These are phyloP conservation scores for Nemania abortiva DNA, from an alignment of 2,329 filamentous ascomycete species.

Conservation along the genomic window DNA sequence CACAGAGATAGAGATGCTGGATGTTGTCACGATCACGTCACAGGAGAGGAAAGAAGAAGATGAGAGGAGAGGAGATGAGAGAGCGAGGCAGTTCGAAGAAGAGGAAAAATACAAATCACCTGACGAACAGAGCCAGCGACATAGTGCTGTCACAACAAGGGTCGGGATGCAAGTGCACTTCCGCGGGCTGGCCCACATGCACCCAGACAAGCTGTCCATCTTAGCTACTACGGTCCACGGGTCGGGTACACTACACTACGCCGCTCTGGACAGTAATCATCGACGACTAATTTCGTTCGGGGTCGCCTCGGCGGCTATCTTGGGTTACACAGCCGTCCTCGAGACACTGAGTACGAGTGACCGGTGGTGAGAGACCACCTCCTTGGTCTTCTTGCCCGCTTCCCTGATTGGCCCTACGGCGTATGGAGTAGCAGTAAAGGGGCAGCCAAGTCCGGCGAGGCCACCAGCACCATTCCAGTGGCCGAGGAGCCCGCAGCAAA, in stretches of 20 bases:
- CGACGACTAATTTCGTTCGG: constrained; percentile 31
- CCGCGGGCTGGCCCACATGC: constrained; percentile 45
- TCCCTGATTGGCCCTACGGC: constrained; percentile 30
- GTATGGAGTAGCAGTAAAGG: constrained; percentile 33
- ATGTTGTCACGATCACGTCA: constrained; percentile 10
- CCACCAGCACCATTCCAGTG: constrained; percentile 29
- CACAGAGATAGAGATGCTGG: not conserved
- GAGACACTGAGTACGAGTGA: constrained; percentile 10
- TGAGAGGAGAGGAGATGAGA: not conserved
- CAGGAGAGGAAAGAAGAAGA: not conserved
- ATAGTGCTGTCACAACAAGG: constrained; percentile 44
- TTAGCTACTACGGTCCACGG: constrained; percentile 31
- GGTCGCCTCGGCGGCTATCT: constrained; percentile 29
- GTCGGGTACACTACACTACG: constrained; percentile 10
- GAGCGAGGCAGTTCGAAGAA: not conserved
- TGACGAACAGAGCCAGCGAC: constrained; percentile 46
- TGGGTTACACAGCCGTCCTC: constrained; percentile 37
- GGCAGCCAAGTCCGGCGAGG: constrained; percentile 36
- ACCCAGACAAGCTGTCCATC: constrained; percentile 29
- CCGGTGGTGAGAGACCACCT: constrained; percentile 10
- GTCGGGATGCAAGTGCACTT: constrained; percentile 47
- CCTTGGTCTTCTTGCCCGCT: constrained; percentile 13
- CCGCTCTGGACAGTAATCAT: constrained; percentile 34
- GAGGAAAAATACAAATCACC: constrained; percentile 38
- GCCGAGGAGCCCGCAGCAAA: constrained; percentile 29